Evolutionary conservation across 192 early-diverging fungal genomes (phyloP), one percentile per base, ranked within the genome.

Genomic region (Chytriomyces sp.): DNA sequence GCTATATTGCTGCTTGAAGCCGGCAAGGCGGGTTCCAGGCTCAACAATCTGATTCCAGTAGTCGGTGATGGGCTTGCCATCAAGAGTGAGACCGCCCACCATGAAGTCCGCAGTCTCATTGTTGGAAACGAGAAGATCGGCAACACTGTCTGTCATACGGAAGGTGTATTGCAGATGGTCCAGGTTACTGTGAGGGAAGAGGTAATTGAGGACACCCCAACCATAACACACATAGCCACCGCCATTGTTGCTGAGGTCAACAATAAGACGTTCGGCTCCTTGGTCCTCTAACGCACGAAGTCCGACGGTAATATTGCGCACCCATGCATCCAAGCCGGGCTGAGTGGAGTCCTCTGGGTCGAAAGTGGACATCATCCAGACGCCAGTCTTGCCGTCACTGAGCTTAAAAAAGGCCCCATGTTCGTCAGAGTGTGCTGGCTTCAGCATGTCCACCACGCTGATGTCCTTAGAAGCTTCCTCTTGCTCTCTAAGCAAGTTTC

Each of bases 211-310:
- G 10, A 66, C 22, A 0, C 25, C 25, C 39, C 39, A 66, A 28
- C 64, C 64, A 52, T n/a, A 39, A 25, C 52, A 60, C 6, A 73
- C 40, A 39, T 66, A 39, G 25, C 79, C 79, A 26, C 79, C 79
- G n/a, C 75, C 75, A 49, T 80, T 80, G 36, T 58, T 59, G 1
- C 72, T 71, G 44, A 73, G 52, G 65, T 80, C 79, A 32, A 80
- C 69, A 39, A 80, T 75, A 5, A 80, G 33, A 5, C 40, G 33
- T 37, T 67, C 62, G 2, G 74, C 75, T 33, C 79, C 79, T n/a
- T 19, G 28, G 1, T 68, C 57, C 58, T 77, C 73, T 28, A 80
- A 59, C 6, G 58, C 14, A 6, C 12, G 19, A n/a, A 77, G 44
- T 44, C 79, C 79, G 32, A 33, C 56, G 53, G 76, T 60, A 37